Evolutionary conservation across 495 filamentous ascomycete genomes (phyloP).

Genomic region (Penicillium ochrochloron): DNA sequence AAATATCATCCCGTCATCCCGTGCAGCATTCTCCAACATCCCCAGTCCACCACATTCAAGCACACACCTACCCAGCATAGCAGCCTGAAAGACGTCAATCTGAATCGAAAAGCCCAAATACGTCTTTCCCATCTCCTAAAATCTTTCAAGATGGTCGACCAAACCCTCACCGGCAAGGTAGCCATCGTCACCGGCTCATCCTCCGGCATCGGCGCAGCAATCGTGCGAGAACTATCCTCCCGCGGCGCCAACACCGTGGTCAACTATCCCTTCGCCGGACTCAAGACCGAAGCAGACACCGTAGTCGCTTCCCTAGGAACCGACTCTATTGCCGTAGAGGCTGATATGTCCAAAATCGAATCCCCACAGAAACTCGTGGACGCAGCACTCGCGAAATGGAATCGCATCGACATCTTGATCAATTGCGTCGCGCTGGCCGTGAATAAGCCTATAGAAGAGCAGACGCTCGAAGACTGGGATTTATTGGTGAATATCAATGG

Average conservation of each 20-base stretch:
- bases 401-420: slow-evolving; percentile 39
- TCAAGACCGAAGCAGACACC: slow-evolving; percentile 23
- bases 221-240: slow-evolving; percentile 41
- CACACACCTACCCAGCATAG: not conserved
- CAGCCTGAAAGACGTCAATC: not conserved
- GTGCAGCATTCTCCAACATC: not conserved
- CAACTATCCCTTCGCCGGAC: slow-evolving; percentile 35
- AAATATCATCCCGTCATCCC: not conserved
- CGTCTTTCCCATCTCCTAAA: not conserved
- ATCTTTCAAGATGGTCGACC: slow-evolving; percentile 17
- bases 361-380: slow-evolving; percentile 27
- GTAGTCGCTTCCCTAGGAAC: slow-evolving; percentile 21
- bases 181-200: slow-evolving; percentile 45
- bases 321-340: slow-evolving; percentile 24
- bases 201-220: slow-evolving; percentile 44
- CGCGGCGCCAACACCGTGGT: slow-evolving; percentile 51
- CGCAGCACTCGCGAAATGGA: slow-evolving; percentile 26
- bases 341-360: slow-evolving; percentile 25
- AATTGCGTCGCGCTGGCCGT: slow-evolving; percentile 47
- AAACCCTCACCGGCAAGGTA: slow-evolving; percentile 46
- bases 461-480: slow-evolving; percentile 45
- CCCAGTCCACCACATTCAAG: too few species aligned
- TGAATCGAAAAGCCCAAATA: not conserved
- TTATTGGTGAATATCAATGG: slow-evolving; percentile 42
- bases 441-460: slow-evolving; percentile 42